These are phyloP conservation scores for Protea cynaroides DNA, from an alignment of 164 flowering plant genomes.

Conservation along the genomic window DNA sequence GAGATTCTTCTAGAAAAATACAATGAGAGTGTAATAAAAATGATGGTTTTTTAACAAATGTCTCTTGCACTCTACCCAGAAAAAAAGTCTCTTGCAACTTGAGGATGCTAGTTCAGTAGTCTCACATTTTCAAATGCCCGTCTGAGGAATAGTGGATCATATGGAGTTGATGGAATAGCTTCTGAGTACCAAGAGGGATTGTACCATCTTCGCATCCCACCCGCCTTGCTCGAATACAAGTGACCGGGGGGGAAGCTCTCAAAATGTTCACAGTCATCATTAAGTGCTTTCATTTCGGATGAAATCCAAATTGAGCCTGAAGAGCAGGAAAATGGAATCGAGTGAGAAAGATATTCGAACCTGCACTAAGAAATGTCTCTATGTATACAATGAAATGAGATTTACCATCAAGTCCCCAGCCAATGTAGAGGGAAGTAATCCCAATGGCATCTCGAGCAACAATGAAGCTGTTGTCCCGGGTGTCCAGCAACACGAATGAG, in stretches of 20 bases:
- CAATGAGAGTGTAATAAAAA: too few species aligned
- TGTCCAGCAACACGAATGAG: slow-evolving; percentile 85
- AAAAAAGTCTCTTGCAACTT: too few species aligned
- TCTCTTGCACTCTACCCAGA: too few species aligned
- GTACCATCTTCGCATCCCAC: slow-evolving; percentile 71
- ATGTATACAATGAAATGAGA: background rate
- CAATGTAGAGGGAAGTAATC: slow-evolving; percentile 87
- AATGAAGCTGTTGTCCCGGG: slow-evolving; percentile 82
- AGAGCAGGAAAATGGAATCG: slow-evolving; percentile 2
- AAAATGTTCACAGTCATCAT: slow-evolving; percentile 90
- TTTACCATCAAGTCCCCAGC: slow-evolving; percentile 96
- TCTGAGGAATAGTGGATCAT: slow-evolving; percentile 75
- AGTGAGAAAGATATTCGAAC: background rate
- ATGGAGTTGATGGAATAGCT: slow-evolving; percentile 71
- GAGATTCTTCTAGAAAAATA: too few species aligned
- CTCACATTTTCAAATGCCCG: slow-evolving; percentile 76
- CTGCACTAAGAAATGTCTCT: background rate
- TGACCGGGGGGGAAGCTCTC: slow-evolving; percentile 90
- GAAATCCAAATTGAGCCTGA: slow-evolving; percentile 90
- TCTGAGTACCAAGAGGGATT: slow-evolving; percentile 85
- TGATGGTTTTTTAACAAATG: too few species aligned
- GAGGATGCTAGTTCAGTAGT: background rate
- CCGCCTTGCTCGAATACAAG: slow-evolving; percentile 79
- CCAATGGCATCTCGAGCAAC: slow-evolving; percentile 95
- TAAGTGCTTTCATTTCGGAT: slow-evolving; percentile 83